Base-by-base conservation (phyloP, 495 filamentous ascomycete genomes). In the Sabuloglossum arenarium region DNA sequence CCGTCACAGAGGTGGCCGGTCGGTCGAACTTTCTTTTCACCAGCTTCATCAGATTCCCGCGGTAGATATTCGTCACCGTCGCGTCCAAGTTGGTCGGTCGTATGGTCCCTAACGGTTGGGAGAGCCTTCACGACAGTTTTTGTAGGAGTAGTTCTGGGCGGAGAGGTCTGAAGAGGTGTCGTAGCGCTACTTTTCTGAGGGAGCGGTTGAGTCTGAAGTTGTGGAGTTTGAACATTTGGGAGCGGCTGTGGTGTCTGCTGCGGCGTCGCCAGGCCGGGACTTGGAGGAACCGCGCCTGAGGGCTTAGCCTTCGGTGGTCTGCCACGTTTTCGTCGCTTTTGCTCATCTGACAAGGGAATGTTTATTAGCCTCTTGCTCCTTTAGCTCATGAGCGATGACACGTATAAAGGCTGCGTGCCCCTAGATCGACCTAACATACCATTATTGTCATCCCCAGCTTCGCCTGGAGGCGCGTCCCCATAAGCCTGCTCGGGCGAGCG, bases 11-110 rank as follows among this genome's bases (percentile, higher is more conserved):
- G 78, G 64, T 90, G 79, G 21, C 93, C 93, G 59, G 84, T 87
- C 9, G 76, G 64, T 62, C 86, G 76, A 27, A 94, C 91, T 75
- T 99, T 99, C 65, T 84, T 86, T 69, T 99, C 91, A 27, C 91
- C 91, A 3, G 81, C 83, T 34, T 85, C 86, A 66, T 99, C 93
- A 55, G 80, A 86, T 69, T 99, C 91, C 58, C 93, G 81, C 29
- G 89, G 86, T 25, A 97, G 77, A 65, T 96, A 99, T 70, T 99
- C 91, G 65, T 97, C 93, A n/a, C 84, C 83, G 64, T 88, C 87
- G 10, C 83, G 75, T 30, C 81, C 87, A 51, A 99, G 80, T 65
- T 96, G 89, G 68, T 99, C 91, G 3, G 93, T 97, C 10, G 91
- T 99, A 64, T 99, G 91, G 64, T 99, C 91, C 58, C 91, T 73